These are phyloP conservation scores for Suhomyces anneliseae DNA, from an alignment of 1,139 yeast genomes.

Conservation along the genomic window DNA sequence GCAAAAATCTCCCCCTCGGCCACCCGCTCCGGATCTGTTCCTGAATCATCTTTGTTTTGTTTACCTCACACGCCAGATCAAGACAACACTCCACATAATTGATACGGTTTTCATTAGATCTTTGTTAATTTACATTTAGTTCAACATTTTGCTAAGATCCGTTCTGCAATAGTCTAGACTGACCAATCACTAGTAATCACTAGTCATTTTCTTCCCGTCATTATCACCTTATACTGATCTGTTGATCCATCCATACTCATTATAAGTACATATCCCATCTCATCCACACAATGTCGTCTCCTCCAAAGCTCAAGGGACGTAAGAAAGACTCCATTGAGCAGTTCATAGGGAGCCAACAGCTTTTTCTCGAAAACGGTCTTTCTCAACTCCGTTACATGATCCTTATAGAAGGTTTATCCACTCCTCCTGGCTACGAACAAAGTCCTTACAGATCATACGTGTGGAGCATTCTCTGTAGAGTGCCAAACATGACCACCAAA, in stretches of 20 bases:
- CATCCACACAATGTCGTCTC: slow-evolving; percentile 3
- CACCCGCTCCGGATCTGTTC: no score
- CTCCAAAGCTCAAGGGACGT: slow-evolving; percentile 33
- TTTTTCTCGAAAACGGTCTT: slow-evolving; percentile 66
- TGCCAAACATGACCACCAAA: slow-evolving; percentile 56
- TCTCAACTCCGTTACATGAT: slow-evolving; percentile 79
- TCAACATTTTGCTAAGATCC: not conserved
- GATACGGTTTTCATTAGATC: no score
- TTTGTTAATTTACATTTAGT: no score
- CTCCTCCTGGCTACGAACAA: slow-evolving; percentile 48
- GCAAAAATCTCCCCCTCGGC: no score
- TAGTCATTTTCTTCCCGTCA: no score
- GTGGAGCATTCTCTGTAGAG: slow-evolving; percentile 77
- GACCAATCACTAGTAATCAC: no score
- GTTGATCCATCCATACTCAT: no score
- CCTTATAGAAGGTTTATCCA: slow-evolving; percentile 71
- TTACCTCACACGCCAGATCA: no score
- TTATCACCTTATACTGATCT: no score
- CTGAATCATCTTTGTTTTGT: no score
- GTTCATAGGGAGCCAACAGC: slow-evolving; percentile 59
- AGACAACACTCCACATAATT: no score
- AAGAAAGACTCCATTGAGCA: slow-evolving; percentile 68
- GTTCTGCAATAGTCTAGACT: no score
- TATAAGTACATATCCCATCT: not conserved
- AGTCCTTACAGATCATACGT: slow-evolving; percentile 74